Evolutionary conservation across 441 rosid species (phyloP), one percentile per base, ranked within the genome.

Genomic region (Croton setiger): DNA sequence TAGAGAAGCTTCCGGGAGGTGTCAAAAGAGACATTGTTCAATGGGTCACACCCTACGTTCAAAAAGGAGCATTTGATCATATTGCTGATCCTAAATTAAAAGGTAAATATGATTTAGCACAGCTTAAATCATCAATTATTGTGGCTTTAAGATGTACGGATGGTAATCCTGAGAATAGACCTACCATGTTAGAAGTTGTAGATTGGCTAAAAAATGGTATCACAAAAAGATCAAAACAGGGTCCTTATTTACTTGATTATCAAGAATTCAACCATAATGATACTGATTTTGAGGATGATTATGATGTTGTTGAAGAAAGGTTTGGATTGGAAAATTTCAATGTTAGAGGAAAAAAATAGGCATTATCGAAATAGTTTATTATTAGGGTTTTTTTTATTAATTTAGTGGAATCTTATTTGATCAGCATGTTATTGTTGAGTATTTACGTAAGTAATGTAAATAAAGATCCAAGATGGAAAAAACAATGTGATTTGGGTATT

Each of bases 1-100:
- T 87, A 5, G 86, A 87, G 78, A 87, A 86, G 59, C 73, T 83
- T 41, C 75, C 64, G 0, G 73, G 83, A 7, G 81, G 82, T 0
- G 17, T 63, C 18, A 84, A 81, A 64, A 81, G 84, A 8, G 69
- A 75, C 10, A 82, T 89, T 33, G 78, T 79, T 33, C 88, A 85
- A n/a, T 86, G 92, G 96, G 92, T 76, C 5, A 70, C 83, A 27
- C 96, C 91, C 2, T 73, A 71, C 63, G 82, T 76, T 17, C 75
- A 75, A 12, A 83, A 84, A 79, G 78, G 83, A 15, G 85, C 81
- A 23, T 80, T 82, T 66, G 76, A 69, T 17, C 86, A 83, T 47
- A 62, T 89, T 7, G 91, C 83, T 0, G 96, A 87, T 71, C 86
- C 96, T 0, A 86, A 70, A 72, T 75, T 89, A 43, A 76, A 78